Evolutionary conservation across 2,329 filamentous ascomycete genomes (phyloP).

Genomic region (Trichoderma sp.): DNA sequence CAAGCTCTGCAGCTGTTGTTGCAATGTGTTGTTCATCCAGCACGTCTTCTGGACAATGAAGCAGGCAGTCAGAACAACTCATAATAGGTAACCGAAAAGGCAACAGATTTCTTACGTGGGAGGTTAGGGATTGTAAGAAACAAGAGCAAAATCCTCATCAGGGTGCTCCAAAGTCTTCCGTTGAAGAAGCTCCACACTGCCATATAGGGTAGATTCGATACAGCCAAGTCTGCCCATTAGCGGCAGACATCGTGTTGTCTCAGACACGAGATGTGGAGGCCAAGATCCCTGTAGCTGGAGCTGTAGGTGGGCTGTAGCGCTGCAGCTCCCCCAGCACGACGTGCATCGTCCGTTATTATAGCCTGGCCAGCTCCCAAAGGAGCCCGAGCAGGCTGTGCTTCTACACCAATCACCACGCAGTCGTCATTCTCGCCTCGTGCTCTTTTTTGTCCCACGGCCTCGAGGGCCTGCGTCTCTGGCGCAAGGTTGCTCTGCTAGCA

Average conservation of each 20-base stretch:
- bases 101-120: neutral
- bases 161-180: neutral
- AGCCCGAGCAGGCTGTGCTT: neutral
- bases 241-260: conserved; percentile 6
- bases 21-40: no score
- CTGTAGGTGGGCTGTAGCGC: conserved; percentile 2
- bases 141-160: neutral
- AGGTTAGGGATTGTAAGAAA: neutral
- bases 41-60: neutral
- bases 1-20: no score
- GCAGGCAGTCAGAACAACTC: neutral
- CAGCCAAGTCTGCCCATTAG: conserved; percentile 1
- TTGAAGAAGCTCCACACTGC: neutral
- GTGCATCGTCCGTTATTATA: conserved; percentile 7
- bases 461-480: conserved; percentile 22
- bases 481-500: conserved; percentile 12
- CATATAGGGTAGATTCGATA: conserved; percentile 6
- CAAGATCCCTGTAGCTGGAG: conserved; percentile 8
- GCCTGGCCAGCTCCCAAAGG: neutral
- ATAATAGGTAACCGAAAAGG: neutral
- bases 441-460: conserved; percentile 1
- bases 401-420: neutral
- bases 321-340: conserved; percentile 5
- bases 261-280: neutral
- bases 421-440: conserved; percentile 7